Evolutionary conservation across 225 moss, liverwort and hornwort genomes (phyloP).

Genomic region (Rhytidiadelphus loreus): DNA sequence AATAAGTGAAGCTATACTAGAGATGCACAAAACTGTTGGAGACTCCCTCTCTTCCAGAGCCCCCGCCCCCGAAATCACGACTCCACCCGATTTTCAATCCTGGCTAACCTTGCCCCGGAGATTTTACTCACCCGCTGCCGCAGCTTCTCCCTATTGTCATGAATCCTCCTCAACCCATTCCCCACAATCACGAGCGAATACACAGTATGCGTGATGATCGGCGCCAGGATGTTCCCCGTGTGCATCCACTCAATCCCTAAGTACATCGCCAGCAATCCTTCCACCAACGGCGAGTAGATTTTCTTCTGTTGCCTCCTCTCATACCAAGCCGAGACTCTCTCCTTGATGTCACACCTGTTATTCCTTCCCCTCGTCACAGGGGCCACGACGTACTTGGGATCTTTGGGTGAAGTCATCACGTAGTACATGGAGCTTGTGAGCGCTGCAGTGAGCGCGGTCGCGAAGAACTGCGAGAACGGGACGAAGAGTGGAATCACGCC

Average conservation of each 20-base stretch:
- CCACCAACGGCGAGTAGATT: conserved; percentile 88
- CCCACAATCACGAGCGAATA: conserved; percentile 87
- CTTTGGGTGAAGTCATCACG: conserved; percentile 75
- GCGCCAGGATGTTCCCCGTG: conserved; percentile 89
- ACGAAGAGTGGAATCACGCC: conserved; percentile 73
- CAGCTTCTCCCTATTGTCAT: conserved; percentile 68
- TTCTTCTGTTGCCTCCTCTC: conserved; percentile 82
- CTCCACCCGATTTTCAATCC: conserved; percentile 6
- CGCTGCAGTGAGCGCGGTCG: conserved; percentile 79
- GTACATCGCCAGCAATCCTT: conserved; percentile 72
- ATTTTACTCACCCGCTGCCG: conserved; percentile 67
- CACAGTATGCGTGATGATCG: conserved; percentile 79
- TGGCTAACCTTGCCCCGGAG: conserved; percentile 24
- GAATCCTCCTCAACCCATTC: conserved; percentile 69
- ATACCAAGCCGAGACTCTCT: conserved; percentile 81
- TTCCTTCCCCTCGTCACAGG: conserved; percentile 53
- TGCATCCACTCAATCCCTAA: conserved; percentile 95
- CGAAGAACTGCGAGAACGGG: conserved; percentile 89
- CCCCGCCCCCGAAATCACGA: neutral
- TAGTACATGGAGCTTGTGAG: conserved; percentile 95
- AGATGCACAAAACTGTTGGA: conserved; percentile 28
- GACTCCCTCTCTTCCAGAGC: neutral
- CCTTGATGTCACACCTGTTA: conserved; percentile 58
- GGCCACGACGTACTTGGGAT: conserved; percentile 85
- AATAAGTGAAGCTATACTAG: neutral